phyloP scores from a whole-genome alignment of 163 green algal species.

The Chlorella variabilis region DNA sequence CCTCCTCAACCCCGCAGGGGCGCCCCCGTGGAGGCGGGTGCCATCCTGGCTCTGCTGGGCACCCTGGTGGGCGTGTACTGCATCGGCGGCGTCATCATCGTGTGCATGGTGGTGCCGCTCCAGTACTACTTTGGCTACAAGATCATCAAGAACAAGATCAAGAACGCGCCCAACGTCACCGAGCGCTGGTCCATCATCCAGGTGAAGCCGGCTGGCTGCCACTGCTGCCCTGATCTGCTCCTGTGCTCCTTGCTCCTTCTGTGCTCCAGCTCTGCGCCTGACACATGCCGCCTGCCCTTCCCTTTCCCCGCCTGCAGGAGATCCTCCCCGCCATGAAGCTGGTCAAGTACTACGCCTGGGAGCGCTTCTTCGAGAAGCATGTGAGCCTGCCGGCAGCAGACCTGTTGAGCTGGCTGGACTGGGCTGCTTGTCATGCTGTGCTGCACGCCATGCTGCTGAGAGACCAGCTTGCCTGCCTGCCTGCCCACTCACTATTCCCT shows the following conservation, averaged over 20 bases:
- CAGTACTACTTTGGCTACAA: constrained; percentile 38
- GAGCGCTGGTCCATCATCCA: constrained; percentile 19
- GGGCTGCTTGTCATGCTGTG: no score
- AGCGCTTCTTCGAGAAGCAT: constrained; percentile 38
- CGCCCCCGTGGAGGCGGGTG: constrained; percentile 35
- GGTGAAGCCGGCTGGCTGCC: neutral
- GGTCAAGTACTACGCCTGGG: constrained; percentile 45
- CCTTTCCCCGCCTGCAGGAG: constrained; percentile 13
- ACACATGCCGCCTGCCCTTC: neutral
- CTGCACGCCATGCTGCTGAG: no score
- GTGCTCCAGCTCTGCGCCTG: no score
- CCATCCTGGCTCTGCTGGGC: constrained; percentile 32
- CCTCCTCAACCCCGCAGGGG: constrained; percentile 3
- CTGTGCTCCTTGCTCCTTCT: no score
- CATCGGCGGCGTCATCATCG: constrained; percentile 37
- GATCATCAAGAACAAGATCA: constrained; percentile 44
- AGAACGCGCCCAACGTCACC: constrained; percentile 28
- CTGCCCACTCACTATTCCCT: neutral
- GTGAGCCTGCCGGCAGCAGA: neutral
- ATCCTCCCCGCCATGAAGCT: constrained; percentile 41
- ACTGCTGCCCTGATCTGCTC: no score
- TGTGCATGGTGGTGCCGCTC: constrained; percentile 16
- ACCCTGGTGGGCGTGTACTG: constrained; percentile 34
- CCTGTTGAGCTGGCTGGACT: no score
- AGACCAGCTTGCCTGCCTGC: no score